Evolutionary conservation across 768 basidiomycete genomes (phyloP), one percentile per base, ranked within the genome.

Genomic region (Kwoniella europaea): DNA sequence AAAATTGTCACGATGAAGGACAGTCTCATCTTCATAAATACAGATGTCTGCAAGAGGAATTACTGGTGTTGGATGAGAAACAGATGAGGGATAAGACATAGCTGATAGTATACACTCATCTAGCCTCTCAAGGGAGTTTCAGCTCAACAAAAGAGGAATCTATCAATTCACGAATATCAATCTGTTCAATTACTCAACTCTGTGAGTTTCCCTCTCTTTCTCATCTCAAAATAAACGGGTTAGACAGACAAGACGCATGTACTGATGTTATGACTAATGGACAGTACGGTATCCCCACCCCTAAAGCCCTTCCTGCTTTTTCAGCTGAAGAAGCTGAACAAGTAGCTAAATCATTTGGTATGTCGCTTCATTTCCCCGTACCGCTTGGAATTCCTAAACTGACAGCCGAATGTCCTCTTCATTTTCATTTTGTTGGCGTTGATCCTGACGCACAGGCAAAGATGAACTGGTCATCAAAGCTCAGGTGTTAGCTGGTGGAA

Each of bases 101-200:
- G 57, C 53, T 67, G 24, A 58, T 59, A 0, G 24, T 53, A 13
- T 53, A 18, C 2, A 65, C 52, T 52, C n/a, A 1, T 15, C n/a
- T 43, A 70, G 68, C 68, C 68, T 46, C 63, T 70, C 63, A 64
- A 71, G 71, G 65, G 57, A 27, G 63, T 67, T 55, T 27, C 61
- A 60, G 62, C 53, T 53, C 64, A 65, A 44, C 94, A 95, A 88
- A 92, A 88, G 86, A 92, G 94, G 74, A 91, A 90, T 83, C 89
- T 98, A 79, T 96, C 94, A 27, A 94, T 99, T 79, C 97, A 99
- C 85, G 97, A 99, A 86, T 93, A 97, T 86, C 95, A 98, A 85
- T 96, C 94, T 55, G 91, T 98, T 84, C 90, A 91, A 74, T 87
- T 99, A 57, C 88, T 99, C 76, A 97, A 98, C 86, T 90, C 93